A percentile compares a stretch with the other conserved stretches of the same genome.
These are phyloP conservation scores for Solanum megistacrolobum DNA, from an alignment of 257 asterid species.

Conservation along the genomic window DNA sequence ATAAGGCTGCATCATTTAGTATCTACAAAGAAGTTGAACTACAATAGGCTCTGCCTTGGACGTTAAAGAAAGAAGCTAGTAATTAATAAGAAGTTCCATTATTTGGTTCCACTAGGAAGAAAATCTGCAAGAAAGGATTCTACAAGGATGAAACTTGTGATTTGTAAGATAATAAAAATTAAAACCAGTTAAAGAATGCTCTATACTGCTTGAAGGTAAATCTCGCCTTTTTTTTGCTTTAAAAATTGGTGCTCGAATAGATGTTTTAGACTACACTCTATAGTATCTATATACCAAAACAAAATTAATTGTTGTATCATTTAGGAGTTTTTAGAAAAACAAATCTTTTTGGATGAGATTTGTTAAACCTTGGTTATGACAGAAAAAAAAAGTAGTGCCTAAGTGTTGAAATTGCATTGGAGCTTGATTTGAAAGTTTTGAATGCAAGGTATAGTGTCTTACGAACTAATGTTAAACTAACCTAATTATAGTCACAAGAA, in stretches of 20 bases:
- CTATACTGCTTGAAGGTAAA: not conserved
- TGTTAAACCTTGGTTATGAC: not conserved
- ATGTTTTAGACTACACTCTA: not conserved
- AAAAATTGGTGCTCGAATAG: not conserved
- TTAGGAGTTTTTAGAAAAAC: not conserved
- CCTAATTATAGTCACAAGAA: not conserved
- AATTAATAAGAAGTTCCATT: no score
- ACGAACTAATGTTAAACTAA: not conserved
- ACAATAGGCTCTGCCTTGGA: not conserved
- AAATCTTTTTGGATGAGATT: not conserved
- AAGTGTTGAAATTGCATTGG: not conserved
- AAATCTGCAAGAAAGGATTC: no score
- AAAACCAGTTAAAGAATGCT: not conserved
- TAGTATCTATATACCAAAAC: not conserved
- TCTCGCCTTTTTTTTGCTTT: not conserved
- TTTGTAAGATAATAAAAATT: not conserved
- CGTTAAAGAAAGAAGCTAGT: no score
- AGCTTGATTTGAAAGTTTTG: not conserved
- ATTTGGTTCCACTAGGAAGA: no score
- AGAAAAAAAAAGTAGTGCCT: not conserved
- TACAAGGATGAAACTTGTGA: no score
- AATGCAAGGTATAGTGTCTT: not conserved
- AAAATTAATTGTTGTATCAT: not conserved
- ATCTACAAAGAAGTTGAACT: constrained; percentile 37
- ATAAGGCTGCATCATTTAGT: constrained; percentile 82